phyloP scores from a whole-genome alignment of 1,139 yeast genomes.

The Protomyces macrosporus region DNA sequence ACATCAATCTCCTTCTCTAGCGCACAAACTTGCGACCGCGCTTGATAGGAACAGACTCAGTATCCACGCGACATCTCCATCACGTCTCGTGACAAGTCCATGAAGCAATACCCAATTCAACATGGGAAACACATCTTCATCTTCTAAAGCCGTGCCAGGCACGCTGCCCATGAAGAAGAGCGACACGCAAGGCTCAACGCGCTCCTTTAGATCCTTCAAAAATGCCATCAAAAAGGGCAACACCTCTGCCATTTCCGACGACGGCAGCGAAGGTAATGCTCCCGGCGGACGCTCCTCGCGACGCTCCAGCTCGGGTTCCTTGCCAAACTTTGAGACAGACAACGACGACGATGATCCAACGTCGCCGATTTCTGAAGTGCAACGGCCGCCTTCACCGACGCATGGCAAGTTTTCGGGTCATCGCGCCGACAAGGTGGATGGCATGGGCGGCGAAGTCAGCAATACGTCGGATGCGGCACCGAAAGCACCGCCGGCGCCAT shows the following conservation, averaged over 20 bases:
- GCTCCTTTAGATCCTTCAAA: constrained; percentile 38
- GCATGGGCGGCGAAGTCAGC: constrained; percentile 17
- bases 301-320: constrained; percentile 14
- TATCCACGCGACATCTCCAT: no score
- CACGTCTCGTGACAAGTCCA: not conserved
- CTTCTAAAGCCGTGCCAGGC: constrained; percentile 35
- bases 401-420: constrained; percentile 25
- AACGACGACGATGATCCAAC: constrained; percentile 18
- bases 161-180: constrained; percentile 43
- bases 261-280: constrained; percentile 3
- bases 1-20: no score
- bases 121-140: constrained; percentile 36
- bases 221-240: constrained; percentile 11
- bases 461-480: constrained; percentile 18
- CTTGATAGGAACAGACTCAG: no score
- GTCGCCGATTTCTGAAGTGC: constrained; percentile 10
- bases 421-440: constrained; percentile 5
- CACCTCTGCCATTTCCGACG: constrained; percentile 1
- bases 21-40: no score
- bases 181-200: constrained; percentile 44
- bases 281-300: constrained; percentile 15
- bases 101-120: not conserved
- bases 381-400: constrained; percentile 23
- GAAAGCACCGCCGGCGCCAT: constrained; percentile 21
- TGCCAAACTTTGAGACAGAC: not conserved